Conservation (phyloP, 192 early-diverging fungal species). For the Coemansia sp. region DNA sequence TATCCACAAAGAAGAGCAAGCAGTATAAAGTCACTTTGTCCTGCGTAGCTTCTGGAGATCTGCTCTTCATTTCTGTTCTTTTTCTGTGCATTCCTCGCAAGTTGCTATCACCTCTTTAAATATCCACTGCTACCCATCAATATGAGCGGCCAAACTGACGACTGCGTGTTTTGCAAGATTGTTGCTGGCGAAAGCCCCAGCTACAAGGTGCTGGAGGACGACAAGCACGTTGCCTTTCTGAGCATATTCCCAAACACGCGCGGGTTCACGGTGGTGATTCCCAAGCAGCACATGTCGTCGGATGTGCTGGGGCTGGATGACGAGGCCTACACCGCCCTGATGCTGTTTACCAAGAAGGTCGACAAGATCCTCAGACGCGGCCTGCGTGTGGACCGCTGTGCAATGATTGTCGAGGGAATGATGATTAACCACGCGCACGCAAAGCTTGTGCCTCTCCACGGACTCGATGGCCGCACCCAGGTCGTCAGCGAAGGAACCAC, state of each 20-base stretch:
- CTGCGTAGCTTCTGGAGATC: no score
- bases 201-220: conserved; percentile 26
- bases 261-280: conserved; percentile 30
- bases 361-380: conserved; percentile 22
- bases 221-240: conserved; percentile 25
- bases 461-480: conserved; percentile 6
- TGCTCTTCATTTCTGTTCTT: no score
- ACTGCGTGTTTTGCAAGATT: conserved; percentile 25
- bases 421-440: conserved; percentile 30
- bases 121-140: background rate
- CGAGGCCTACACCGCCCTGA: conserved; percentile 11
- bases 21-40: no score
- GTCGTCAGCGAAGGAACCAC: conserved; percentile 20
- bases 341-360: conserved; percentile 31
- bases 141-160: background rate
- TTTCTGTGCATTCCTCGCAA: no score
- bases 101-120: no score
- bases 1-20: no score
- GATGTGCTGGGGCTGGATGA: conserved; percentile 30
- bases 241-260: conserved; percentile 31
- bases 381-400: conserved; percentile 29
- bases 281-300: conserved; percentile 16
- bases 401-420: conserved; percentile 24
- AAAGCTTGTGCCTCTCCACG: conserved; percentile 32
- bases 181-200: conserved; percentile 19